Base-by-base conservation (phyloP, 805 yeast species). In the Yamadazyma scolyti region DNA sequence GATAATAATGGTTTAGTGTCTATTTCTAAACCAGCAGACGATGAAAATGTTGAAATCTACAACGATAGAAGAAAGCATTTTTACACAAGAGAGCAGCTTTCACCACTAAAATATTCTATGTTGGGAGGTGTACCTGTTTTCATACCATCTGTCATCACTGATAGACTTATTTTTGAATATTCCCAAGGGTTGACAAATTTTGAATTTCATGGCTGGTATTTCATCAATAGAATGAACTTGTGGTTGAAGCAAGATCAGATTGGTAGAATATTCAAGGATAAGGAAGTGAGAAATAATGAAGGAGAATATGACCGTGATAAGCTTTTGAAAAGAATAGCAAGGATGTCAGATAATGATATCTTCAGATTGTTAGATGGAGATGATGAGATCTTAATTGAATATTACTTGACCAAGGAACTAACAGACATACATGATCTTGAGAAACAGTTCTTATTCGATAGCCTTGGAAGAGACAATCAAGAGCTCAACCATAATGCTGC, bases 51-150 rank as follows among this genome's bases (percentile, higher is more conserved):
- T 3, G 47, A 43, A 27, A 35, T 56, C 24, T 48, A 42, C 30
- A 59, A 66, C 33, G 80, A 86, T 48, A 64, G 81, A 40, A 76
- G 79, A 51, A 62, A 66, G 33, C 88, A 81, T 52, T 75, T 72
- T 39, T 69, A 68, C 34, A 47, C 52, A 2, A 50, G 65, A 28
- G 54, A 65, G 1, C 73, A 73, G 34, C 34, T 80, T 9, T 61
- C 73, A 7, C 84, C 84, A 2, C 48, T 81, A 34, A 48, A 60
- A 15, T 50, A 67, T 23, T 61, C 82, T 0, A 48, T 62, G 36
- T 70, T 73, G 46, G 83, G 77, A 42, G 80, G 82, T 4, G 71
- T 40, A 4, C 52, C 53, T 4, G 43, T 47, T 2, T 47, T 36
- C 25, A 30, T 51, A 11, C 54, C 54, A 4, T 37, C 27, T 15